phyloP scores from a whole-genome alignment of 352 stramenopile species.

The Blastocystis sp. region DNA sequence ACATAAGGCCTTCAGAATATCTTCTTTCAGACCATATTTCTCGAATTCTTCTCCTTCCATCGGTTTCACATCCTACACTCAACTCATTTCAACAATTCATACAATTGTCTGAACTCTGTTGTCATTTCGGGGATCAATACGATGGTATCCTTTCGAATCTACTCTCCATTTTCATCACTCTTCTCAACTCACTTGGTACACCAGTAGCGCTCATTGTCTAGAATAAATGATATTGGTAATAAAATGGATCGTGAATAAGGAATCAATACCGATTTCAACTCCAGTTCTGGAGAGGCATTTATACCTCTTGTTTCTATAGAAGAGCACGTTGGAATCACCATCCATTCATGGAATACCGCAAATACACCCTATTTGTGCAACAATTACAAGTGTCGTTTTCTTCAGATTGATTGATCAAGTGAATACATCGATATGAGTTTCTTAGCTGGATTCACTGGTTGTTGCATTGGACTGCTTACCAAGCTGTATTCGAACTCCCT shows the following conservation, averaged over 20 bases:
- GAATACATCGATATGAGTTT: slow-evolving; percentile 24
- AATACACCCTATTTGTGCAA: not conserved
- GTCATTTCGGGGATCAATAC: slow-evolving; percentile 75
- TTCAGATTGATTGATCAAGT: not conserved
- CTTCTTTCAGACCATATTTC: slow-evolving; percentile 97
- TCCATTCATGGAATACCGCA: not conserved
- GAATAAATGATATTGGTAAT: slow-evolving; percentile 3
- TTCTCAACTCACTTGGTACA: not conserved
- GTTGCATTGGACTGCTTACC: slow-evolving; percentile 32
- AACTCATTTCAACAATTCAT: not conserved
- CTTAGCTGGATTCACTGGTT: slow-evolving; percentile 55
- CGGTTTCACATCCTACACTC: slow-evolving; percentile 85
- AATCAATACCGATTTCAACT: not conserved
- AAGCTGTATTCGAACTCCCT: slow-evolving; percentile 59
- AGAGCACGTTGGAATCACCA: slow-evolving; percentile 6
- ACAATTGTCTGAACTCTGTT: slow-evolving; percentile 78
- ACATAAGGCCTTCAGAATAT: slow-evolving; percentile 98
- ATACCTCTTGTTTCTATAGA: not conserved
- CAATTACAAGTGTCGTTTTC: slow-evolving; percentile 6
- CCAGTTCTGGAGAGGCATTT: not conserved
- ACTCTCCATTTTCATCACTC: not conserved
- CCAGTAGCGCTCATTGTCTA: slow-evolving; percentile 12
- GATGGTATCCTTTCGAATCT: slow-evolving; percentile 54
- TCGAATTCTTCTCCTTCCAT: slow-evolving; percentile 98
- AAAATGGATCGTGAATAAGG: not conserved